Percentiles rank a stretch among this genome's conserved stretches.
These are phyloP conservation scores for Termitomyces sp. DNA, from an alignment of 768 basidiomycete genomes.

Conservation along the genomic window DNA sequence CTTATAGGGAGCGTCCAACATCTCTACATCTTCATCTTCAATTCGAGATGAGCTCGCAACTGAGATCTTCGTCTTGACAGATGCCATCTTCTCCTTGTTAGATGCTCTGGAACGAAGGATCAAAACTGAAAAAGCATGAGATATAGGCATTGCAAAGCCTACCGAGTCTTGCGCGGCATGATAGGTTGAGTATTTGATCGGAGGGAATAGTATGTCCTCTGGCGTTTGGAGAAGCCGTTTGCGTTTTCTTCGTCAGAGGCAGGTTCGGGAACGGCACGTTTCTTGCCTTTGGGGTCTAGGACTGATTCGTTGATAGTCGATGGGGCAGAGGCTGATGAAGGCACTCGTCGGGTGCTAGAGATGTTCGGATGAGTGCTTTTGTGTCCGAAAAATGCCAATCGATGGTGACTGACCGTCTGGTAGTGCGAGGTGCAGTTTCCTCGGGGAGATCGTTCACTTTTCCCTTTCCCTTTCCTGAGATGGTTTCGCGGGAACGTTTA, in stretches of 20 bases:
- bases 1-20: slow-evolving; percentile 64
- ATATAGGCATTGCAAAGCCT: slow-evolving; percentile 18
- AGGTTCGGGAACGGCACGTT: slow-evolving; percentile 77
- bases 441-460: slow-evolving; percentile 61
- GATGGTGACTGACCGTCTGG: slow-evolving; percentile 58
- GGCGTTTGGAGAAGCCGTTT: slow-evolving; percentile 56
- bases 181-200: slow-evolving; percentile 53
- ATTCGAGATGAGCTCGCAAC: slow-evolving; percentile 61
- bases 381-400: slow-evolving; percentile 21
- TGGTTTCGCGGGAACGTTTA: slow-evolving; percentile 53
- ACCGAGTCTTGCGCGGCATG: slow-evolving; percentile 81
- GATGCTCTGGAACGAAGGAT: slow-evolving; percentile 36
- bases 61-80: slow-evolving; percentile 56
- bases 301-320: slow-evolving; percentile 74
- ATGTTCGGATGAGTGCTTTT: slow-evolving; percentile 25
- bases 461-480: slow-evolving; percentile 57
- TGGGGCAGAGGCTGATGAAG: slow-evolving; percentile 36
- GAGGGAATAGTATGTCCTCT: slow-evolving; percentile 63
- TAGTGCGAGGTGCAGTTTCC: slow-evolving; percentile 44
- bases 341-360: slow-evolving; percentile 59
- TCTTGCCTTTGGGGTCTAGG: slow-evolving; percentile 86
- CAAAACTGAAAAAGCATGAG: slow-evolving; percentile 12
- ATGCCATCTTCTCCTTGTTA: slow-evolving; percentile 56
- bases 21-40: slow-evolving; percentile 73
- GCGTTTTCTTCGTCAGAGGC: slow-evolving; percentile 63